Evolutionary conservation across 2,329 filamentous ascomycete species (phyloP), one percentile per base, ranked within the genome.

Genomic region (Calonectria henricotiae): DNA sequence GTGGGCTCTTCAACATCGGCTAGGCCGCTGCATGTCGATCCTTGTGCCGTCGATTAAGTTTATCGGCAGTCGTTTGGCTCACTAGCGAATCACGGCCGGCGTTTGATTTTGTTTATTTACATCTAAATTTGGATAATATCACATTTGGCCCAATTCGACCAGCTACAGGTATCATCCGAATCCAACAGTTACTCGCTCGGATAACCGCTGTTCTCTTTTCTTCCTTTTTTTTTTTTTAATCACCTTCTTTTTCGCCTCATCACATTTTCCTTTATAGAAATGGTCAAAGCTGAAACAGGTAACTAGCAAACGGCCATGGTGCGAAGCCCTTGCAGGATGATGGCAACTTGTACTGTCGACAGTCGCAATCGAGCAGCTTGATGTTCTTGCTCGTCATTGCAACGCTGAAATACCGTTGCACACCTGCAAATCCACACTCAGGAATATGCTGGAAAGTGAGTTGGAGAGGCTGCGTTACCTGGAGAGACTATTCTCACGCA

Each of bases 371-470:
- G 54, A 39, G 35, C 64, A 27, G 25, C 32, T 61, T 66, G 64
- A 32, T 51, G 37, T 66, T 54, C 39, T 15, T 68, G 62, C 49
- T 60, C 46, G 49, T 55, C 58, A 49, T 39, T 65, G 65, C 23
- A 25, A 39, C 39, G 39, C 47, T 46, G 47, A 27, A 60, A n/a
- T 25, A 60, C 39, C 17, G 73, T 76, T 69, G 71, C 75, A 77
- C 75, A 39, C 25, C 11, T 20, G 66, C 64, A 63, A 41, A 61
- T 66, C 43, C n/a, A 55, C n/a, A 54, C 55, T 65, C 66, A 61
- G 71, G 58, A 62, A 68, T 69, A 51, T 74, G 25, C 69, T 77
- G 62, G 72, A 61, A 70, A 76, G 62, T 73, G 67, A 75, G 68
- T 61, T 63, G 37, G 54, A 30, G 67, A 69, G 68, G 68, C 54